Conservation (phyloP, 257 asterid species). For the Handroanthus guayacan region DNA sequence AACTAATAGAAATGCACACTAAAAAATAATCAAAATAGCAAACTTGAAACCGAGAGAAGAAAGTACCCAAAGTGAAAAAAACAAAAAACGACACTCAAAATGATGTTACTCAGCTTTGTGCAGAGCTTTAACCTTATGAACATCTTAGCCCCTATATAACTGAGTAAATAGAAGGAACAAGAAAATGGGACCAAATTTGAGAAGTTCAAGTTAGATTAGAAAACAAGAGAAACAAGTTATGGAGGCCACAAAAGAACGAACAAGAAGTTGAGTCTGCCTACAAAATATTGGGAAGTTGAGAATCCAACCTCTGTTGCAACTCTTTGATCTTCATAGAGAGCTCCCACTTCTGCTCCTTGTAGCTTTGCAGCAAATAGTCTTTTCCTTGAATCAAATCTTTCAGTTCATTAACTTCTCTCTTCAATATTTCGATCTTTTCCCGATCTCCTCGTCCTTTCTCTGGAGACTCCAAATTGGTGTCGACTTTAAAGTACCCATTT, state of each 20-base stretch:
- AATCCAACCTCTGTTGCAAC: slow-evolving; percentile 62
- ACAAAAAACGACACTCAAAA: too few relatives aligned
- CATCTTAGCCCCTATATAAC: too few relatives aligned
- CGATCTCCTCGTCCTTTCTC: slow-evolving; percentile 50
- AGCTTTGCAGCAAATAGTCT: slow-evolving; percentile 61
- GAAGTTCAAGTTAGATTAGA: slow-evolving; percentile 26
- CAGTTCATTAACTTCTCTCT: slow-evolving; percentile 53
- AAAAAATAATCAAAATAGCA: too few relatives aligned
- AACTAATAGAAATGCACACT: too few relatives aligned
- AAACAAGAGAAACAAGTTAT: slow-evolving; percentile 13
- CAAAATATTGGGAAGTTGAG: slow-evolving; percentile 64
- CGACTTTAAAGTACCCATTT: slow-evolving; percentile 51
- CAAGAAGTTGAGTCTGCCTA: slow-evolving; percentile 44
- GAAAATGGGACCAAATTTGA: too few relatives aligned
- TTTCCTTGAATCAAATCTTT: slow-evolving; percentile 66
- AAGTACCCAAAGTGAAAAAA: too few relatives aligned
- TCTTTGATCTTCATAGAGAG: slow-evolving; percentile 59
- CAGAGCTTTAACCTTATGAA: too few relatives aligned
- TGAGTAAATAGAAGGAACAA: too few relatives aligned
- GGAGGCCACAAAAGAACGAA: slow-evolving; percentile 47
- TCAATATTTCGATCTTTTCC: slow-evolving; percentile 57
- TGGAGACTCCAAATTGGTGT: slow-evolving; percentile 36
- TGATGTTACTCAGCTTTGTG: too few relatives aligned
- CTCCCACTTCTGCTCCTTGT: slow-evolving; percentile 65
- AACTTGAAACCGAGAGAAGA: too few relatives aligned